Evolutionary conservation across 202 grass and related monocot species (phyloP).

Genomic region (Brachypodium distachyon): DNA sequence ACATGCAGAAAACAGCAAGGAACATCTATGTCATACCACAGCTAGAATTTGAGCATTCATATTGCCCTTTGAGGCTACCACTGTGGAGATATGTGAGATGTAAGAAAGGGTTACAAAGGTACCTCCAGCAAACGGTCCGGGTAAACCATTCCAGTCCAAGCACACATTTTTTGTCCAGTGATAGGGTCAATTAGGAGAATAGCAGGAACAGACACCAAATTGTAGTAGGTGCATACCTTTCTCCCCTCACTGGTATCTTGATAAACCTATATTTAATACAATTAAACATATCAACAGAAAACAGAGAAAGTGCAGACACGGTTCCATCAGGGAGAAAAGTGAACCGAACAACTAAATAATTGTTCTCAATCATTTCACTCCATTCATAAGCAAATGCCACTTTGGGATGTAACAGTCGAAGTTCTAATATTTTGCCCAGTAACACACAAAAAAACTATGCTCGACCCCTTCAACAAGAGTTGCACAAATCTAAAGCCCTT

Average conservation of each 20-base stretch:
- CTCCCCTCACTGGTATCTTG: slow-evolving; percentile 75
- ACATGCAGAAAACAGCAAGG: slow-evolving; percentile 1
- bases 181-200: slow-evolving; percentile 84
- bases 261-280: slow-evolving; percentile 51
- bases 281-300: slow-evolving; percentile 6
- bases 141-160: slow-evolving; percentile 85
- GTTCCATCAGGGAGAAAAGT: background rate
- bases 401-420: background rate
- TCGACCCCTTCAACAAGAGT: background rate
- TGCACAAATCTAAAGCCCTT: background rate
- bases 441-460: background rate
- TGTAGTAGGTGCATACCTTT: slow-evolving; percentile 94
- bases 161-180: slow-evolving; percentile 87
- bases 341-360: background rate
- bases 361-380: background rate
- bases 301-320: background rate
- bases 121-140: slow-evolving; percentile 92
- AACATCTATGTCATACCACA: background rate
- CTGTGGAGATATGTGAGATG: background rate
- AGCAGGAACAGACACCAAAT: slow-evolving; percentile 66
- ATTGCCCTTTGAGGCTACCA: background rate
- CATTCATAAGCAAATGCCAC: background rate
- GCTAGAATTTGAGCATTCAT: background rate
- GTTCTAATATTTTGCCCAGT: background rate
- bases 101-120: background rate